Evolutionary conservation across 2,329 filamentous ascomycete genomes (phyloP).

Genomic region (Pestalotiopsis sp.): DNA sequence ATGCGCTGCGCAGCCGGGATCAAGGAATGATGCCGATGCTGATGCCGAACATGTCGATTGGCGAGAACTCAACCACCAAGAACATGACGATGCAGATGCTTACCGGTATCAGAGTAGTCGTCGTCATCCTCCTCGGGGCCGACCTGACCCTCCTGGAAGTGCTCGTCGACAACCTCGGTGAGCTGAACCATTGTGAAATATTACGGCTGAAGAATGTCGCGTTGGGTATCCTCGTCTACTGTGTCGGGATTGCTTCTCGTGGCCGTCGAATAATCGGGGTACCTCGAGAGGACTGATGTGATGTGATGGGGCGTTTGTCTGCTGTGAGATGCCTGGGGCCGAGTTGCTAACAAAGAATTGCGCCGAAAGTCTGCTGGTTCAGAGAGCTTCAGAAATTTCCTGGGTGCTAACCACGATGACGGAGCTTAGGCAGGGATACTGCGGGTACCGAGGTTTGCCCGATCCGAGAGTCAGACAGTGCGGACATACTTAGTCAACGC

Average conservation of each 20-base stretch:
- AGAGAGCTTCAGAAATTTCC: conserved; percentile 4
- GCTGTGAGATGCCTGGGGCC: neutral
- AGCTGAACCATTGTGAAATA: conserved; percentile 79
- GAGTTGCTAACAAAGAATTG: neutral
- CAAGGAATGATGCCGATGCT: neutral
- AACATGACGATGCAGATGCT: conserved; percentile 25
- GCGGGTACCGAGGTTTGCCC: neutral
- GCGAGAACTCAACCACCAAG: neutral
- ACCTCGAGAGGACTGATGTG: too few species aligned
- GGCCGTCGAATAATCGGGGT: neutral
- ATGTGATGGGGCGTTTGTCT: neutral
- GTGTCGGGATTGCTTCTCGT: neutral
- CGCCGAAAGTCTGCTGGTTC: conserved; percentile 3
- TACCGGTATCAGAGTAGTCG: conserved; percentile 94
- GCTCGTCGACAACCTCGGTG: conserved; percentile 95
- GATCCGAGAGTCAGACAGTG: neutral
- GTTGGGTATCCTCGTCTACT: neutral
- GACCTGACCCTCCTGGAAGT: conserved; percentile 75
- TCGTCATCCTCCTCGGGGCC: conserved; percentile 80
- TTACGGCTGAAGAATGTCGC: neutral
- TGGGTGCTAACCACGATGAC: neutral
- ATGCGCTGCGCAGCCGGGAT: neutral
- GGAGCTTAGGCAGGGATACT: neutral
- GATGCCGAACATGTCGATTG: neutral
- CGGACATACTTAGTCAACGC: neutral